These are phyloP conservation scores for Pseudogymnoascus destructans DNA, from an alignment of 2,329 filamentous ascomycete genomes.

Conservation along the genomic window DNA sequence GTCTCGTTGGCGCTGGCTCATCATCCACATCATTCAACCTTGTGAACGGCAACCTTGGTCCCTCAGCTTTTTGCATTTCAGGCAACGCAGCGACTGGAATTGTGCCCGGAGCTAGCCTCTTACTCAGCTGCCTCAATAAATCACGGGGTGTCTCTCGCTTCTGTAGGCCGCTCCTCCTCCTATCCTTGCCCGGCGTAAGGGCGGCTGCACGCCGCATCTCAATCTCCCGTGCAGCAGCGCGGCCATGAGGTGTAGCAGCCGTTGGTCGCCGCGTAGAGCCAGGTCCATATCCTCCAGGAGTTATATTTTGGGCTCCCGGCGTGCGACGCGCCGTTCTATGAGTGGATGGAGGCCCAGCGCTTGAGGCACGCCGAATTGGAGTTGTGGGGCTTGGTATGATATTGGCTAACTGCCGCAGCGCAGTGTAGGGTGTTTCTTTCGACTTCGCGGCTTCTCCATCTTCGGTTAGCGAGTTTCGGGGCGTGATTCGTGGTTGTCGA, in stretches of 20 bases:
- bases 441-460: slow-evolving; percentile 9
- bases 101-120: slow-evolving; percentile 36
- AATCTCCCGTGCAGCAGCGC: slow-evolving; percentile 44
- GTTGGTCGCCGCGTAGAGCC: slow-evolving; percentile 20
- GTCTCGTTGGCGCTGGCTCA: slow-evolving; percentile 33
- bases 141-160: slow-evolving; percentile 44
- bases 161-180: slow-evolving; percentile 43
- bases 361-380: slow-evolving; percentile 23
- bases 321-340: slow-evolving; percentile 20
- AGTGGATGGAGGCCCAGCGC: slow-evolving; percentile 22
- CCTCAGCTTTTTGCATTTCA: slow-evolving; percentile 11
- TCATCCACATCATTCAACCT: slow-evolving; percentile 30
- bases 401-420: slow-evolving; percentile 19
- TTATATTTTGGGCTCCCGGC: slow-evolving; percentile 20
- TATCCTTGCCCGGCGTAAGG: slow-evolving; percentile 45
- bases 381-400: slow-evolving; percentile 23
- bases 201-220: slow-evolving; percentile 45
- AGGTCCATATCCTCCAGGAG: slow-evolving; percentile 17
- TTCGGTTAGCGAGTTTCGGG: slow-evolving; percentile 19
- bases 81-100: slow-evolving; percentile 23
- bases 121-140: slow-evolving; percentile 40
- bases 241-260: slow-evolving; percentile 42
- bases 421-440: slow-evolving; percentile 22
- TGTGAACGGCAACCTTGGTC: slow-evolving; percentile 14
- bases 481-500: slow-evolving; percentile 17